Evolutionary conservation across 2,329 filamentous ascomycete species (phyloP).

Genomic region (Herpotrichia juniperi): DNA sequence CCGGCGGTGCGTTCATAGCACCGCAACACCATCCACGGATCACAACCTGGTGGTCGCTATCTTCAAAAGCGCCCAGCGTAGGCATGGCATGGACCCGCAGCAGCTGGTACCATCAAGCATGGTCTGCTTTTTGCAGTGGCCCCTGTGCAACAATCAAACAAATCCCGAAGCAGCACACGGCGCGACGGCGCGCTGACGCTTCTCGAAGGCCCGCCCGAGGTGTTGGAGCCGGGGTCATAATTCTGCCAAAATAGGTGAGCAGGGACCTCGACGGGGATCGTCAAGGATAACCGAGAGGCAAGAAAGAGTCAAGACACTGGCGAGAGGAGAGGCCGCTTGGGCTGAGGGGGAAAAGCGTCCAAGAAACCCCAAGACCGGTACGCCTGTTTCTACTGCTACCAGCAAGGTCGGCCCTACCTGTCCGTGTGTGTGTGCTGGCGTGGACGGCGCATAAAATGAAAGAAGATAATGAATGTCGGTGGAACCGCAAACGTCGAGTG

Average conservation of each 20-base stretch:
- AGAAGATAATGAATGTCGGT: background rate
- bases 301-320: slow-evolving; percentile 12
- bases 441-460: background rate
- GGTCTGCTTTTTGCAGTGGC: slow-evolving; percentile 3
- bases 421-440: background rate
- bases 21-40: background rate
- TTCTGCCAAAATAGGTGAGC: slow-evolving; percentile 11
- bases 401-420: slow-evolving; percentile 1
- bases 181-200: slow-evolving; percentile 7
- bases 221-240: slow-evolving; percentile 6
- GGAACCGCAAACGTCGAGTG: background rate
- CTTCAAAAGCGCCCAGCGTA: slow-evolving; percentile 6
- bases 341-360: slow-evolving; percentile 2
- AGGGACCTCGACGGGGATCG: slow-evolving; percentile 6
- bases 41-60: background rate
- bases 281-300: slow-evolving; percentile 6
- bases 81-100: slow-evolving; percentile 7
- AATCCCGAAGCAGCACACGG: slow-evolving; percentile 1
- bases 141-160: slow-evolving; percentile 14
- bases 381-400: slow-evolving; percentile 7
- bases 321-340: slow-evolving; percentile 3
- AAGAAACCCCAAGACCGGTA: slow-evolving; percentile 12
- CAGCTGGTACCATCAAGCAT: slow-evolving; percentile 8
- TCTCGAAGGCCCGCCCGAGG: slow-evolving; percentile 7
- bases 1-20: too few relatives aligned